Evolutionary conservation across 768 basidiomycete genomes (phyloP).

Genomic region (Hebeloma cylindrosporum): DNA sequence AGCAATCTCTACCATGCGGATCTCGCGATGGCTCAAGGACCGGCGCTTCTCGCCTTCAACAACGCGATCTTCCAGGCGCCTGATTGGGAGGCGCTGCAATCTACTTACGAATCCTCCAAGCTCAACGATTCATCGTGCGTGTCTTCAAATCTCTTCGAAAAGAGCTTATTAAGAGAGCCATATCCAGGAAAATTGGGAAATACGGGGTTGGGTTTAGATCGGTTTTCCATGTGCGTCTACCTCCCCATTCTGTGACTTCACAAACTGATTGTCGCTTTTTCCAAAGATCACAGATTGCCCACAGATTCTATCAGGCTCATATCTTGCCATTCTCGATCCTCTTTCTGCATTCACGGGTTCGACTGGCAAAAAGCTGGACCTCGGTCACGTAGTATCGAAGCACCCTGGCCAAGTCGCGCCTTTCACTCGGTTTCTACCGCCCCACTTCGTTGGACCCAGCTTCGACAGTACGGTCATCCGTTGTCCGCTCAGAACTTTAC

Average conservation of each 20-base stretch:
- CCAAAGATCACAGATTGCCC: conserved; percentile 48
- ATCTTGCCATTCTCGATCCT: conserved; percentile 46
- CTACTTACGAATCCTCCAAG: conserved; percentile 47
- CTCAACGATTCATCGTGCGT: conserved; percentile 40
- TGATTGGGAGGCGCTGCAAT: conserved; percentile 47
- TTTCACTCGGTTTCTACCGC: conserved; percentile 30
- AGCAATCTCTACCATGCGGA: conserved; percentile 25
- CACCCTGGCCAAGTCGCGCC: conserved; percentile 33
- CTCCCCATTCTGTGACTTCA: background rate
- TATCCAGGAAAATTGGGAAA: conserved; percentile 49
- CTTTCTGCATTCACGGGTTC: conserved; percentile 28
- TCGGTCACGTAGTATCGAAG: conserved; percentile 21
- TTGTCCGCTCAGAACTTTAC: conserved; percentile 40
- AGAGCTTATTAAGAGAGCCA: no score
- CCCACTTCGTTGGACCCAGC: conserved; percentile 13
- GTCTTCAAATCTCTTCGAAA: background rate
- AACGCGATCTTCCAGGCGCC: conserved; percentile 38
- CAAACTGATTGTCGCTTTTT: background rate
- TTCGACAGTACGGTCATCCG: conserved; percentile 46
- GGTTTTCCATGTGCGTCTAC: conserved; percentile 44
- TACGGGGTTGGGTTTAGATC: conserved; percentile 53
- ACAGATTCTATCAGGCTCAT: conserved; percentile 44
- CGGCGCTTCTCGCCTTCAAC: conserved; percentile 49
- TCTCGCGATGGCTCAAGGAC: conserved; percentile 37
- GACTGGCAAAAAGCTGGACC: conserved; percentile 32